Evolutionary conservation across 305 asterid genomes (phyloP).

Genomic region (Ilex paraguariensis): DNA sequence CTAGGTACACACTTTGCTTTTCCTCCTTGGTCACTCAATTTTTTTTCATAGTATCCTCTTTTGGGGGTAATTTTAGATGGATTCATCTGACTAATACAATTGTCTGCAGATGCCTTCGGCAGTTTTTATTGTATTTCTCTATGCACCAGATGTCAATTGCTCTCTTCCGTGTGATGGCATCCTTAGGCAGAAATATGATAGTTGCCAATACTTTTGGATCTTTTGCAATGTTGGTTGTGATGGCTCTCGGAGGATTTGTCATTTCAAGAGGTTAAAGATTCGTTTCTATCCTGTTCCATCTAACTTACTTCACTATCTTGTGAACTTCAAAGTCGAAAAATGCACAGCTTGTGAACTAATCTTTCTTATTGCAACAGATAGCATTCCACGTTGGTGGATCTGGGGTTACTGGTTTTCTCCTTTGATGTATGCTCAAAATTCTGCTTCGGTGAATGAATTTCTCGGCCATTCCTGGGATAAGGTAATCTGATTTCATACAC

Average conservation of each 20-base stretch:
- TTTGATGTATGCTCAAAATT: constrained; percentile 85
- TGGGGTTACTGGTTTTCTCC: constrained; percentile 93
- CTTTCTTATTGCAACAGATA: constrained; percentile 32
- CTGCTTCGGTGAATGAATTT: constrained; percentile 80
- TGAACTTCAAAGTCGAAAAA: neutral
- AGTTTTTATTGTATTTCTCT: constrained; percentile 54
- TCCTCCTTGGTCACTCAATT: neutral
- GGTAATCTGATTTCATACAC: constrained; percentile 28
- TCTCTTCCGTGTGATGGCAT: constrained; percentile 79
- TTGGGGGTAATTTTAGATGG: no score
- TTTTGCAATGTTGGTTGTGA: constrained; percentile 70
- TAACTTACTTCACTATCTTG: neutral
- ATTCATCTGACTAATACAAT: constrained; percentile 9
- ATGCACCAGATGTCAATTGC: constrained; percentile 79
- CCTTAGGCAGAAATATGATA: constrained; percentile 73
- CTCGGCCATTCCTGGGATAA: constrained; percentile 76
- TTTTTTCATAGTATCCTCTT: constrained; percentile 5
- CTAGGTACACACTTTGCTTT: constrained; percentile 28
- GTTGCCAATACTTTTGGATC: constrained; percentile 85
- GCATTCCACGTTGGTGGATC: constrained; percentile 85
- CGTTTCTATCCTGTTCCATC: neutral
- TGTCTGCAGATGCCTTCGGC: constrained; percentile 49
- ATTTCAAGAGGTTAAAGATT: constrained; percentile 56
- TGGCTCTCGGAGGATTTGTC: constrained; percentile 81
- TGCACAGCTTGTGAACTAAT: neutral